These are phyloP conservation scores for Penicillium sp. DNA, from an alignment of 2,329 filamentous ascomycete species.

Conservation along the genomic window DNA sequence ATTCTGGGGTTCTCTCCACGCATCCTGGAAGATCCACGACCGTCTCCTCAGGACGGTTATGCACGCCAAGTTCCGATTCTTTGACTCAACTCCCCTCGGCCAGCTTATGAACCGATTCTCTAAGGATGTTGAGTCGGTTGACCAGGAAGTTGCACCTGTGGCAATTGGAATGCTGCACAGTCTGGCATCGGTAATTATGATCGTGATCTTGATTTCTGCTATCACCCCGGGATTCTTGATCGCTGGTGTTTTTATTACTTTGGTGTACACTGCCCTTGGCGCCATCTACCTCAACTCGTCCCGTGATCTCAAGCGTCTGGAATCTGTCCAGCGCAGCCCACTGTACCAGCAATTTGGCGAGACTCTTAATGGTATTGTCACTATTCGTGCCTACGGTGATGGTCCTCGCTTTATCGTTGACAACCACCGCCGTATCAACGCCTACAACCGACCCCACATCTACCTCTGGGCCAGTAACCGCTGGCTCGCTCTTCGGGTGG, in stretches of 20 bases:
- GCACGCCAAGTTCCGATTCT: conserved; percentile 94
- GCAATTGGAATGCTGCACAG: conserved; percentile 77
- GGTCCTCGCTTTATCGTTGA: conserved; percentile 92
- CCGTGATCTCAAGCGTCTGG: conserved; percentile 91
- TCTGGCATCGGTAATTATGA: conserved; percentile 74
- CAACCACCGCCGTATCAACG: conserved; percentile 85
- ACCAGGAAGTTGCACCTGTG: conserved; percentile 92
- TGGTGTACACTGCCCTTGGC: conserved; percentile 80
- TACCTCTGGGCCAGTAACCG: conserved; percentile 96
- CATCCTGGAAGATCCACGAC: conserved; percentile 82
- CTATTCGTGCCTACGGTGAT: conserved; percentile 94
- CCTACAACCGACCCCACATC: conserved; percentile 89
- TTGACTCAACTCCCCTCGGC: conserved; percentile 92
- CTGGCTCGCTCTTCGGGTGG: conserved; percentile 93
- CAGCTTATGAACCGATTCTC: conserved; percentile 99
- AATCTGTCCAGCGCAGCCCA: conserved; percentile 91
- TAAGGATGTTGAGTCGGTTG: conserved; percentile 92
- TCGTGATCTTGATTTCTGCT: conserved; percentile 80
- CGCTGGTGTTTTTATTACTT: conserved; percentile 80
- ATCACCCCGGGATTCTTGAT: conserved; percentile 92
- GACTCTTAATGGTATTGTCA: conserved; percentile 91
- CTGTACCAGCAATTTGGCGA: conserved; percentile 98
- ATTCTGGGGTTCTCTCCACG: conserved; percentile 88
- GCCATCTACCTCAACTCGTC: conserved; percentile 89
- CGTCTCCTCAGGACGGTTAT: conserved; percentile 77